Percentiles rank a stretch among this genome's conserved stretches.
Conservation (phyloP, 2,329 filamentous ascomycete genomes). For the Microdochium paspali region DNA sequence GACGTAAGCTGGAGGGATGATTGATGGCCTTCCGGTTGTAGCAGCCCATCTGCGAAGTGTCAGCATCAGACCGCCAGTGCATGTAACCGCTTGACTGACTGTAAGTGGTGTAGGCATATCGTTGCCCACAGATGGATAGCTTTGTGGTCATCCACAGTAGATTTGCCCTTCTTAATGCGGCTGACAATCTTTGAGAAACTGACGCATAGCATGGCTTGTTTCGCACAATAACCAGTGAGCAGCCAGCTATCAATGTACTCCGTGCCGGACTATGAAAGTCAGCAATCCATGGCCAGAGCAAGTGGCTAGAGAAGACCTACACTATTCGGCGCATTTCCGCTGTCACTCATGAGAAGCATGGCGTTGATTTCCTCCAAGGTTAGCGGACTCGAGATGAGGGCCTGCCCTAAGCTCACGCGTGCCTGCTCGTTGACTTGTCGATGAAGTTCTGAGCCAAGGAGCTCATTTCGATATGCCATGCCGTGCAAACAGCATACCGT, state of each 20-base stretch:
- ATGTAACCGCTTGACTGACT: conserved; percentile 12
- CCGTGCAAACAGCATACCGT: conserved; percentile 29
- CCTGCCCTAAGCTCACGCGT: conserved; percentile 25
- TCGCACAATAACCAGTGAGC: conserved; percentile 28
- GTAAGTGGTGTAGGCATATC: conserved; percentile 25
- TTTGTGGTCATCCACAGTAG: conserved; percentile 21
- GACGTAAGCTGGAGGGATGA: conserved; percentile 25
- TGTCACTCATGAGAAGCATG: conserved; percentile 27
- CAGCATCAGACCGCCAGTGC: conserved; percentile 1
- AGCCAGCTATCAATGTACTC: conserved; percentile 34
- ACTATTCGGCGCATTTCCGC: conserved; percentile 17
- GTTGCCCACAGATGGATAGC: conserved; percentile 25
- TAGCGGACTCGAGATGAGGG: conserved; percentile 27
- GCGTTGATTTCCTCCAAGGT: conserved; percentile 29
- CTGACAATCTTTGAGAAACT: conserved; percentile 29
- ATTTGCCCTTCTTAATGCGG: conserved; percentile 20
- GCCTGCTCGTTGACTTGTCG: conserved; percentile 29
- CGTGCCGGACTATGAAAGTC: conserved; percentile 12
- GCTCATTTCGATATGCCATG: conserved; percentile 21
- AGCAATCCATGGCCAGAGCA: background rate
- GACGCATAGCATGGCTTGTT: conserved; percentile 32
- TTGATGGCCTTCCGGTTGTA: conserved; percentile 27
- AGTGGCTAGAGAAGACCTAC: conserved; percentile 7
- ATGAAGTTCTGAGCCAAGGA: conserved; percentile 18
- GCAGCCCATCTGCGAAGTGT: conserved; percentile 23